A percentile compares a stretch with the other conserved stretches of the same genome.
Evolutionary conservation across 2,329 filamentous ascomycete genomes (phyloP).

Genomic region (Anthostomella pinea): DNA sequence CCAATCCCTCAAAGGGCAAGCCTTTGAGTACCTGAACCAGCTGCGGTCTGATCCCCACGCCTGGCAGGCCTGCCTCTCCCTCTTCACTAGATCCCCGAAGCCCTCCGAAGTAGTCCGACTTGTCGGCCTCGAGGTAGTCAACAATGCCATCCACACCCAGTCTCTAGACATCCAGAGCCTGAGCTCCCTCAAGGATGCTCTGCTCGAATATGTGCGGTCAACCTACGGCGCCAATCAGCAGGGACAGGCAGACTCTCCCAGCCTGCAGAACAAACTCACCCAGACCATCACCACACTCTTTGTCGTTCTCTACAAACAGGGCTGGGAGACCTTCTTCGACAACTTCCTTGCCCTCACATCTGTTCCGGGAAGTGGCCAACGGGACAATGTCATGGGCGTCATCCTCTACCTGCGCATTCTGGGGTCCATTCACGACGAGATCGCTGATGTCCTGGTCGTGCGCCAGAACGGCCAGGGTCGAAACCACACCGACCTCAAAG

Average conservation of each 20-base stretch:
- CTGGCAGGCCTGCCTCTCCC: conserved; percentile 83
- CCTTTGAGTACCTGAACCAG: conserved; percentile 76
- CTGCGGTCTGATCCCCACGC: conserved; percentile 78
- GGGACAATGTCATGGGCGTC: conserved; percentile 72
- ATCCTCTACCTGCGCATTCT: conserved; percentile 87
- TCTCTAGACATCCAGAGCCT: conserved; percentile 71
- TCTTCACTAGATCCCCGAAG: conserved; percentile 78
- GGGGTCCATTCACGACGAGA: conserved; percentile 91
- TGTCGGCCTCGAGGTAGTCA: conserved; percentile 88
- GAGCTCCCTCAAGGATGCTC: conserved; percentile 71
- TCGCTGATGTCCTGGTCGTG: conserved; percentile 85
- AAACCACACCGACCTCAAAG: conserved; percentile 86
- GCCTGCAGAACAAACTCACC: conserved; percentile 93
- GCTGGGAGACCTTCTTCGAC: conserved; percentile 88
- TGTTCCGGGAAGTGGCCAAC: conserved; percentile 53
- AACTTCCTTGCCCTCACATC: conserved; percentile 79
- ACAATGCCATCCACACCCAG: conserved; percentile 81
- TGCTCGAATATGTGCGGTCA: conserved; percentile 77
- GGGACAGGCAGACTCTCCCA: conserved; percentile 63
- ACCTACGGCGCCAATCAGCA: conserved; percentile 64
- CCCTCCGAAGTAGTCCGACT: conserved; percentile 82
- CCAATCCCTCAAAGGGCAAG: conserved; percentile 73
- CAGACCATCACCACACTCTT: conserved; percentile 96
- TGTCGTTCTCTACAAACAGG: conserved; percentile 76
- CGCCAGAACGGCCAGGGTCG: conserved; percentile 76